Percentiles rank a stretch among this genome's conserved stretches.
phyloP scores from a whole-genome alignment of 208 protist genomes.

The Trypanosoma theileri region DNA sequence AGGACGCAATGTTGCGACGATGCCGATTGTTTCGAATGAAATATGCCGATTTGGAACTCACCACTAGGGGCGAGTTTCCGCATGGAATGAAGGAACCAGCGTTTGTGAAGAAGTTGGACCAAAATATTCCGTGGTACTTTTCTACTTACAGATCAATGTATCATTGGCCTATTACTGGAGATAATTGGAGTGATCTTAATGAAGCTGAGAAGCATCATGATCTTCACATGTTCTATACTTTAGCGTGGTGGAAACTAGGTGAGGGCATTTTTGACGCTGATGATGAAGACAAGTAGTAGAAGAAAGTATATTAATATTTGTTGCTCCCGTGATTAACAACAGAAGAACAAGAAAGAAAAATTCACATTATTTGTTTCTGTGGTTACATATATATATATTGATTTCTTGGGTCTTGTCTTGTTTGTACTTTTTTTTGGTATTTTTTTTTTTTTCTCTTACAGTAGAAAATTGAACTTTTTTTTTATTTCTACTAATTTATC shows the following conservation, averaged over 20 bases:
- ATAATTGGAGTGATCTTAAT: conserved; percentile 88
- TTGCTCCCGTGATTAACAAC: too few relatives aligned
- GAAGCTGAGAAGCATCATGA: conserved; percentile 84
- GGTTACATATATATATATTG: background rate
- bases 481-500: conserved; percentile 9
- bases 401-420: conserved; percentile 3
- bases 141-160: conserved; percentile 90
- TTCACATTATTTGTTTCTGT: too few relatives aligned
- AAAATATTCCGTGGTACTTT: conserved; percentile 93
- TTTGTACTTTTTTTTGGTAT: background rate
- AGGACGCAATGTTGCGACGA: conserved; percentile 46
- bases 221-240: conserved; percentile 90
- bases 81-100: conserved; percentile 90
- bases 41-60: conserved; percentile 84
- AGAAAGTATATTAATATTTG: too few relatives aligned
- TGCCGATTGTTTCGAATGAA: conserved; percentile 55
- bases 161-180: conserved; percentile 84
- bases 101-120: conserved; percentile 87
- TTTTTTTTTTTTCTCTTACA: conserved; percentile 17
- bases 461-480: conserved; percentile 1
- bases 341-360: too few relatives aligned
- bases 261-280: conserved; percentile 88
- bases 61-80: conserved; percentile 86
- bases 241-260: conserved; percentile 90
- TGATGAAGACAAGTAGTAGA: conserved; percentile 60